Evolutionary conservation across 306 rosid genomes (phyloP).

Genomic region (Gleditsia sinensis): DNA sequence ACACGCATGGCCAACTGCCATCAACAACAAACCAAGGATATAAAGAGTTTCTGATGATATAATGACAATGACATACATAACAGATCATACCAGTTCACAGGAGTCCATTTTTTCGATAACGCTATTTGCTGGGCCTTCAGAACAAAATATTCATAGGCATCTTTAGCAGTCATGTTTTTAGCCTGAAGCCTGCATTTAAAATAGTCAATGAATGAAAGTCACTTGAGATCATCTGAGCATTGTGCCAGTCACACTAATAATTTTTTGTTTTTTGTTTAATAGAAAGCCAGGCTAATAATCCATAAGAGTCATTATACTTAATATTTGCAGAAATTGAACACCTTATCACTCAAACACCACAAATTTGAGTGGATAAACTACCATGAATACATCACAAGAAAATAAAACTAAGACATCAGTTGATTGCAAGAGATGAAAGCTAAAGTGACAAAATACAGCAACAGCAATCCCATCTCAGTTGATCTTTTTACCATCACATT

Average conservation of each 20-base stretch:
- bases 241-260: constrained; percentile 24
- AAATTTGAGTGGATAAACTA: not conserved
- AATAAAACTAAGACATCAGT: constrained; percentile 1
- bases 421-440: constrained; percentile 4
- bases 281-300: constrained; percentile 18
- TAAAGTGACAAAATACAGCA: constrained; percentile 4
- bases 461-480: not conserved
- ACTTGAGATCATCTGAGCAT: constrained; percentile 1
- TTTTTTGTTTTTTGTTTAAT: no score
- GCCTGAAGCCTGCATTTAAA: constrained; percentile 64
- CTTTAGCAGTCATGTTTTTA: constrained; percentile 65
- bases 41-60: not conserved
- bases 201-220: constrained; percentile 18
- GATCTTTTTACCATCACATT: not conserved
- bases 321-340: constrained; percentile 16
- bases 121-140: constrained; percentile 89
- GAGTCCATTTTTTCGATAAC: constrained; percentile 75
- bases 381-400: constrained; percentile 1
- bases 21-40: constrained; percentile 1
- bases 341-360: constrained; percentile 3
- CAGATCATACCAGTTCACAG: constrained; percentile 91
- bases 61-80: constrained; percentile 14
- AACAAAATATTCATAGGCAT: constrained; percentile 86
- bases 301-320: constrained; percentile 19
- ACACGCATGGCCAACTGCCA: not conserved